Percentiles rank a stretch among this genome's conserved stretches.
These are phyloP conservation scores for Delonix regia DNA, from an alignment of 306 rosid genomes.

Conservation along the genomic window DNA sequence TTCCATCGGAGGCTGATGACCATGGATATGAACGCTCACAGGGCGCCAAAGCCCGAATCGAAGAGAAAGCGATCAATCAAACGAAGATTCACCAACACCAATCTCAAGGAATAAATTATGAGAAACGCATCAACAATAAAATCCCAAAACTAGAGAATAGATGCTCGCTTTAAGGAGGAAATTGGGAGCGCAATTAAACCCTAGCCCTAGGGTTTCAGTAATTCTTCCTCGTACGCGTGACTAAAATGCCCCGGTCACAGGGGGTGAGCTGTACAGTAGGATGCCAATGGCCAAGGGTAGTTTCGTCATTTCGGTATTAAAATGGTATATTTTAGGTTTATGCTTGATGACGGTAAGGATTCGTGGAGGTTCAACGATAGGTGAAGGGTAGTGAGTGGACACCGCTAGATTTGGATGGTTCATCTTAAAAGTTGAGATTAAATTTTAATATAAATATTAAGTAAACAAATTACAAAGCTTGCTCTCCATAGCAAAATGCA, in stretches of 20 bases:
- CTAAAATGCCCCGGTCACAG: conserved; percentile 40
- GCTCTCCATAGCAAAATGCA: too few species aligned
- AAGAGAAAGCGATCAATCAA: conserved; percentile 32
- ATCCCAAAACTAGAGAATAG: background rate
- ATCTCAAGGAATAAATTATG: conserved; percentile 21
- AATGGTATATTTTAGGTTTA: background rate
- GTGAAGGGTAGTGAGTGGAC: background rate
- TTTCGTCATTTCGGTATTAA: conserved; percentile 17
- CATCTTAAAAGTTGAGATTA: background rate
- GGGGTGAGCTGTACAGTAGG: background rate
- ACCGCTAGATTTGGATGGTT: background rate
- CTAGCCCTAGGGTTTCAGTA: conserved; percentile 46
- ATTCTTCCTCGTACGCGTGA: background rate
- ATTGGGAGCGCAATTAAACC: conserved; percentile 42
- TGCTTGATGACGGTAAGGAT: background rate
- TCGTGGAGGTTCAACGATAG: background rate
- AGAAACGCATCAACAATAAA: conserved; percentile 1
- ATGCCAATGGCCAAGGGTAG: conserved; percentile 9
- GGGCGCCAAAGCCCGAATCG: conserved; percentile 78
- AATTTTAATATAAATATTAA: background rate
- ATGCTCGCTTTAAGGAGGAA: conserved; percentile 32
- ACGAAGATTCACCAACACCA: conserved; percentile 18
- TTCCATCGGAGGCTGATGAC: conserved; percentile 79
- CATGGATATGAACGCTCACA: conserved; percentile 70
- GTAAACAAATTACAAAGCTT: background rate